Evolutionary conservation across 1,139 yeast genomes (phyloP).

Genomic region (Yamadazyma dendronema): DNA sequence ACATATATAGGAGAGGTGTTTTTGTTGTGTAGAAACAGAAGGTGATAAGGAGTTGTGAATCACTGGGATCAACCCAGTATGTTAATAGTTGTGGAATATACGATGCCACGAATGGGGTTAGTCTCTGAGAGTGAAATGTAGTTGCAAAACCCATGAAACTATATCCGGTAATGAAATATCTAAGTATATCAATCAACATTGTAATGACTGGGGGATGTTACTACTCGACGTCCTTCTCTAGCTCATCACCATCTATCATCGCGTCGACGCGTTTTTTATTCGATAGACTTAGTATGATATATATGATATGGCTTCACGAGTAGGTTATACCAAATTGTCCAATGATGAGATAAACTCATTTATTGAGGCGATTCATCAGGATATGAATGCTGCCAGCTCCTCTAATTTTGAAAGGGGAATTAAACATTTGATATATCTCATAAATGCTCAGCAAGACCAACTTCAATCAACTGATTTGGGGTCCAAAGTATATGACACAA

Average conservation of each 20-base stretch:
- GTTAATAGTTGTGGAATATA: not conserved
- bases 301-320: conserved; percentile 1
- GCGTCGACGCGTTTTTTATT: not conserved
- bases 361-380: conserved; percentile 34
- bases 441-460: conserved; percentile 13
- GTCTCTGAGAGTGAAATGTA: too few relatives aligned
- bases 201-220: too few relatives aligned
- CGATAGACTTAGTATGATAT: not conserved
- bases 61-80: not conserved
- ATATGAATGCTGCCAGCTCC: conserved; percentile 30
- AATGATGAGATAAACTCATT: conserved; percentile 31
- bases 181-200: too few relatives aligned
- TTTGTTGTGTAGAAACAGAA: not conserved
- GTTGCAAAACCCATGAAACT: too few relatives aligned
- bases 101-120: not conserved
- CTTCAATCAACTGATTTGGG: conserved; percentile 13
- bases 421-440: conserved; percentile 25
- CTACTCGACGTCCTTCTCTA: too few relatives aligned
- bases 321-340: conserved; percentile 16
- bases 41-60: not conserved
- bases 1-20: not conserved
- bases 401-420: conserved; percentile 38
- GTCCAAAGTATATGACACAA: conserved; percentile 23
- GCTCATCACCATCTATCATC: not conserved
- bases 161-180: too few relatives aligned